Evolutionary conservation across 2,329 filamentous ascomycete genomes (phyloP), one percentile per base, ranked within the genome.

Genomic region (Clarireedia hainanense): DNA sequence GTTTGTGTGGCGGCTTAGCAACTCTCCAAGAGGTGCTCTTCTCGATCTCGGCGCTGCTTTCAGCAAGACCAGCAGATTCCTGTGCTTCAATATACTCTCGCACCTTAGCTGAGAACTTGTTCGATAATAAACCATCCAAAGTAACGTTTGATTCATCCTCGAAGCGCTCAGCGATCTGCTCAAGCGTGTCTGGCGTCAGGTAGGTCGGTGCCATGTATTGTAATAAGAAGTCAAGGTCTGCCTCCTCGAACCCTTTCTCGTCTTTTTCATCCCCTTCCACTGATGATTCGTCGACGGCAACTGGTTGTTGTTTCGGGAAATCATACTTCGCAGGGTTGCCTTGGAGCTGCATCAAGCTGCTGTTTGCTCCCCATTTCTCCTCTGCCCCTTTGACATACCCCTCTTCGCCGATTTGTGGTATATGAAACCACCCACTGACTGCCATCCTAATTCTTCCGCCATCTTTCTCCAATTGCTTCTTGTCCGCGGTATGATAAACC

Each of bases 351-450:
- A 91, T 89, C 61, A 97, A 78, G 65, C 91, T 91, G 71, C 91
- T 97, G 72, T 90, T 90, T 70, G 90, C 86, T 12, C 89, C 89
- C 60, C 95, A 82, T 69, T 86, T 88, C 74, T 95, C 90, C 71
- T 97, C 92, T 54, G 94, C 79, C 4, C 92, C 94, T 68, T 88
- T 77, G 64, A 95, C 84, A 65, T 87, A 99, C 45, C 94, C 94
- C 26, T 95, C 90, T 71, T 99, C 94, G 55, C 92, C 92, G 64
- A 88, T 74, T 73, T 99, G 94, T 0, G 94, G 94, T 61, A 99
- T 97, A 72, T 99, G 94, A 71, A 95, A 99, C 94, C 94, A 99
- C 52, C 94, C 94, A 69, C 90, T 96, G 68, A 99, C 96, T 50
- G 94, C 94, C 92, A 99, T 97, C 63, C 94, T 85, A 49, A 96